Conservation (phyloP, 2,329 filamentous ascomycete genomes). For the Biscogniauxia mediterranea region DNA sequence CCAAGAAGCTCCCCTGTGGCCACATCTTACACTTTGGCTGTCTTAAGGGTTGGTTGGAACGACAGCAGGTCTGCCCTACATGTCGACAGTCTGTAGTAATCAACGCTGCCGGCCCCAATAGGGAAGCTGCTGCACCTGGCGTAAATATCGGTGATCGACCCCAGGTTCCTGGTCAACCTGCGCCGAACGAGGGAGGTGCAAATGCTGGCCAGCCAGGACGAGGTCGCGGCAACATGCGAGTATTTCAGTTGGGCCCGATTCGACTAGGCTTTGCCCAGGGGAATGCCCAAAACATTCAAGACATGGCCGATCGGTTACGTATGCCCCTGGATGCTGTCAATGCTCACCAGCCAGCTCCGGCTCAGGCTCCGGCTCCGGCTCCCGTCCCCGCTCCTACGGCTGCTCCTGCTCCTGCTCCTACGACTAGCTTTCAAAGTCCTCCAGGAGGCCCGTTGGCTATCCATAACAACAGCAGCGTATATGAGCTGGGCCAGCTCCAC, state of each 20-base stretch:
- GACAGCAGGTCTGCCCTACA: conserved; percentile 95
- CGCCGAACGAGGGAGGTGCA: conserved; percentile 24
- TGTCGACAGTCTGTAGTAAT: conserved; percentile 83
- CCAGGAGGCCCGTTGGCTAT: conserved; percentile 2
- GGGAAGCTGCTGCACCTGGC: conserved; percentile 31
- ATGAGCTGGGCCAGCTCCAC: conserved; percentile 57
- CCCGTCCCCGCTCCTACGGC: conserved; percentile 7
- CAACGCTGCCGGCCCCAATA: conserved; percentile 39
- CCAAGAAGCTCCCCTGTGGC: conserved; percentile 95
- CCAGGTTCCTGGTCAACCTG: conserved; percentile 26
- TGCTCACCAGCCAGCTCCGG: conserved; percentile 12
- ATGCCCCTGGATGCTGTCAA: conserved; percentile 36
- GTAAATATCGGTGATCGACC: conserved; percentile 33
- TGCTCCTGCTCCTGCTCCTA: conserved; percentile 4
- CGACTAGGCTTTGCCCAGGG: conserved; percentile 75
- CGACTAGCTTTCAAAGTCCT: conserved; percentile 1
- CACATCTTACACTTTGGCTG: conserved; percentile 95
- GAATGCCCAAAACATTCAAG: conserved; percentile 60
- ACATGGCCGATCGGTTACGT: conserved; percentile 64
- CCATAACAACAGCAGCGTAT: conserved; percentile 16
- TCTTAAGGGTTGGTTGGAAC: conserved; percentile 93
- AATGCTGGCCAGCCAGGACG: conserved; percentile 36
- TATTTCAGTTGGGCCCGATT: conserved; percentile 73
- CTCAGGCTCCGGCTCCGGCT: conserved; percentile 7
- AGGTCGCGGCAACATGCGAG: conserved; percentile 48